Conservation (phyloP, 148 eudicot genomes). For the Amaranthus palmeri region DNA sequence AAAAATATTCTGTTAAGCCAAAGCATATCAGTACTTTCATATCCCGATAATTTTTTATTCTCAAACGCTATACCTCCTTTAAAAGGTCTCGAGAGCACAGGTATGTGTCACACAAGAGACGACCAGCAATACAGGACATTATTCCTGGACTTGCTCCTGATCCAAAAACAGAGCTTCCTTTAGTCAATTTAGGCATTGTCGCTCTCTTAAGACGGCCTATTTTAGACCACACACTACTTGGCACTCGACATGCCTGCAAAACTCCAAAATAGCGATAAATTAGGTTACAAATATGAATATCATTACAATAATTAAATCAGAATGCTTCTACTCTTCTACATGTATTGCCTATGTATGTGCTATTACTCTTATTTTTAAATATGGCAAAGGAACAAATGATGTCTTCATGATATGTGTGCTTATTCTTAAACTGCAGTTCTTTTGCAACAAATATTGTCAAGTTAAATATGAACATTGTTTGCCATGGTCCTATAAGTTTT, state of each 20-base stretch:
- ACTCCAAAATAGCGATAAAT: slow-evolving; percentile 10
- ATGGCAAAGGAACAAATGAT: too few species aligned
- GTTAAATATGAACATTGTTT: too few species aligned
- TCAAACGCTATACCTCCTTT: slow-evolving; percentile 63
- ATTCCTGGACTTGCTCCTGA: slow-evolving; percentile 96
- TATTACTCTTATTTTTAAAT: too few species aligned
- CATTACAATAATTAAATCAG: neutral
- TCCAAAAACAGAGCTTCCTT: slow-evolving; percentile 67
- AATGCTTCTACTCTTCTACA: neutral
- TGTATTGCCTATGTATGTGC: neutral
- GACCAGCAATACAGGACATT: slow-evolving; percentile 92
- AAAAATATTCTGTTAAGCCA: slow-evolving; percentile 20
- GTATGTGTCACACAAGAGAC: slow-evolving; percentile 88
- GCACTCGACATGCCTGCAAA: slow-evolving; percentile 74
- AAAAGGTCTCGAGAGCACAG: slow-evolving; percentile 89
- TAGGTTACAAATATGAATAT: neutral
- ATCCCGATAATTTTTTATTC: neutral
- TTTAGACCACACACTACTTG: slow-evolving; percentile 86
- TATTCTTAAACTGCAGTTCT: too few species aligned
- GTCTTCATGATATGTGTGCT: too few species aligned
- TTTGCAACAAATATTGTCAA: too few species aligned
- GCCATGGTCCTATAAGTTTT: too few species aligned
- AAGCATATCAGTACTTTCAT: neutral
- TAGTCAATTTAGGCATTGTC: slow-evolving; percentile 75
- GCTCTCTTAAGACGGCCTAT: slow-evolving; percentile 92